A percentile compares a stretch with the other conserved stretches of the same genome.
These are phyloP conservation scores for Eucalyptus microcorys DNA, from an alignment of 345 rosid species.

Conservation along the genomic window DNA sequence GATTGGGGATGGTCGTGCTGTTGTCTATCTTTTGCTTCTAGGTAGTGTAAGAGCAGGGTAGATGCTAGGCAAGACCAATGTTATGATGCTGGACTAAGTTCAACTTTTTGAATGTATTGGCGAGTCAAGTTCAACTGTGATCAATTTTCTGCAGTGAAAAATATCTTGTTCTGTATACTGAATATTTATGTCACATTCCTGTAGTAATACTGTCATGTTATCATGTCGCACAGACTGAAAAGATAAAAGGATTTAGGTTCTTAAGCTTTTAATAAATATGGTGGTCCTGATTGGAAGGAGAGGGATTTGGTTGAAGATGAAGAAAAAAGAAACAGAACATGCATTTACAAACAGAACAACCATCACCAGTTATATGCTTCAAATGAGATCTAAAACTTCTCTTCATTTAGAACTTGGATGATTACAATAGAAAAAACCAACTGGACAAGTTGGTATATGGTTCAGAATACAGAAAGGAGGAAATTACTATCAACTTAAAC, in stretches of 20 bases:
- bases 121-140: accelerated
- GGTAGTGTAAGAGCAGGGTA: accelerated
- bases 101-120: no score
- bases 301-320: no score
- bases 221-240: no score
- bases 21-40: background rate
- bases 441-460: background rate
- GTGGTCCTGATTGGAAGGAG: no score
- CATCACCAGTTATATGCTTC: background rate
- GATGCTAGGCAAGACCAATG: background rate
- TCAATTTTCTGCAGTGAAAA: no score
- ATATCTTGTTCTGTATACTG: background rate
- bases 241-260: no score
- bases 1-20: background rate
- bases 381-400: background rate
- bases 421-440: background rate
- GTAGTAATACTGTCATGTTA: background rate
- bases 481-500: background rate
- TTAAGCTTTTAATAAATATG: no score
- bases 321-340: background rate
- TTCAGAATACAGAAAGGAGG: background rate
- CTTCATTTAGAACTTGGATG: background rate
- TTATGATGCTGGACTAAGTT: background rate
- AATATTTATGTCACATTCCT: background rate
- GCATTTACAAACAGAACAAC: no score